phyloP scores from a whole-genome alignment of 116 monocot genomes.

The Posidonia oceanica region DNA sequence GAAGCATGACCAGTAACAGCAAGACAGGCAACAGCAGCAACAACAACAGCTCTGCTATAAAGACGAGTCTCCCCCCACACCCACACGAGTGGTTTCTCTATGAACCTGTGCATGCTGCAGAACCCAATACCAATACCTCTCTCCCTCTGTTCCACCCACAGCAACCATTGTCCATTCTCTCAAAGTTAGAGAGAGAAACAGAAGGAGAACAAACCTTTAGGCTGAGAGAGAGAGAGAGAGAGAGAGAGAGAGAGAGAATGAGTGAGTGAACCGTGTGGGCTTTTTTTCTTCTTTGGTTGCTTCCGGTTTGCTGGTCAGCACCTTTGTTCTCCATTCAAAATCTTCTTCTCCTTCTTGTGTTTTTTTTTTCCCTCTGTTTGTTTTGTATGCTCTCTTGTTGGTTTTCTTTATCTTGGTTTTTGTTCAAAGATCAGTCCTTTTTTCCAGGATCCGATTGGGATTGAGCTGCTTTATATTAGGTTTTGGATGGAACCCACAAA shows the following conservation, averaged over 20 bases:
- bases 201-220: not conserved
- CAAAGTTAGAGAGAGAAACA: slow-evolving; percentile 1
- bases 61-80: slow-evolving; percentile 6
- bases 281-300: not conserved
- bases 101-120: slow-evolving; percentile 5
- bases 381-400: not conserved
- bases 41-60: not conserved
- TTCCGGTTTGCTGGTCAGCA: not conserved
- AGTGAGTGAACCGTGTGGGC: slow-evolving; percentile 5
- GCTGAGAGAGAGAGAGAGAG: not conserved
- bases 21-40: not conserved
- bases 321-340: not conserved
- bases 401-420: not conserved
- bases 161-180: not conserved
- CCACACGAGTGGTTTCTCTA: slow-evolving; percentile 7
- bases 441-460: not conserved
- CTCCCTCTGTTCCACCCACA: not conserved
- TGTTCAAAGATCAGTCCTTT: not conserved
- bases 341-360: not conserved
- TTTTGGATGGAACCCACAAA: not conserved
- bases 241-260: too few relatives aligned
- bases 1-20: too few relatives aligned
- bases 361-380: not conserved
- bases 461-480: not conserved
- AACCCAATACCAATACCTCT: not conserved